Evolutionary conservation across 2,329 filamentous ascomycete species (phyloP).

Genomic region (Pseudohalonectria lignicola): DNA sequence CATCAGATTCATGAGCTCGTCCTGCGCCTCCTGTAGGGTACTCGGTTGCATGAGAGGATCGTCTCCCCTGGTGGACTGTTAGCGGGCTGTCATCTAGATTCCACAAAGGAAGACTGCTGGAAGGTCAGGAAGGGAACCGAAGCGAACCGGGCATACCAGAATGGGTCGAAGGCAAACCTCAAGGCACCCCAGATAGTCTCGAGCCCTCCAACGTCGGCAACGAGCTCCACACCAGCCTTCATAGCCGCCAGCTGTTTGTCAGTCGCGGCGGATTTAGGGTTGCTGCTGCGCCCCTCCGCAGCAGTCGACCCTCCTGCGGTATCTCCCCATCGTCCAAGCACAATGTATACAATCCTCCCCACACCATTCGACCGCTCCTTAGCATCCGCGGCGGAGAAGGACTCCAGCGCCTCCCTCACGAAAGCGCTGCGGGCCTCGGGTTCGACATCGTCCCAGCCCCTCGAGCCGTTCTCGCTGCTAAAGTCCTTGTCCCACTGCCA

Average conservation of each 20-base stretch:
- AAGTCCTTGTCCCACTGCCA: slow-evolving; percentile 56
- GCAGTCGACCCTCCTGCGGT: slow-evolving; percentile 41
- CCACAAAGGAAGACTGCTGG: neutral
- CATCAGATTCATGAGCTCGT: slow-evolving; percentile 20
- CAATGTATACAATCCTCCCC: slow-evolving; percentile 47
- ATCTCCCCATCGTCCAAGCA: slow-evolving; percentile 60
- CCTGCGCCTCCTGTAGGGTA: slow-evolving; percentile 39
- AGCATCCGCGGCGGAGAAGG: slow-evolving; percentile 28
- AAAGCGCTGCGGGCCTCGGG: slow-evolving; percentile 45
- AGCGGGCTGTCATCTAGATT: neutral
- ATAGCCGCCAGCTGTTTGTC: slow-evolving; percentile 48
- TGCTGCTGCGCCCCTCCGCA: slow-evolving; percentile 23
- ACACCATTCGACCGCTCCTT: slow-evolving; percentile 40
- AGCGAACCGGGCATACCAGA: too few species aligned
- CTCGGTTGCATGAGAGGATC: slow-evolving; percentile 27
- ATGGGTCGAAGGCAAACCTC: slow-evolving; percentile 35
- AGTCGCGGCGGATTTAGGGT: slow-evolving; percentile 39
- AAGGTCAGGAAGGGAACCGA: too few species aligned
- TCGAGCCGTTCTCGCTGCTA: slow-evolving; percentile 26
- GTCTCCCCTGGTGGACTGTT: slow-evolving; percentile 29
- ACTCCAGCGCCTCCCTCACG: slow-evolving; percentile 38
- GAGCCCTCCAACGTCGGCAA: slow-evolving; percentile 40
- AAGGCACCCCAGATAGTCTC: slow-evolving; percentile 40
- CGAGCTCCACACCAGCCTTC: slow-evolving; percentile 37
- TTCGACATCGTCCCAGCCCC: slow-evolving; percentile 53